phyloP scores from a whole-genome alignment of 768 basidiomycete species.

The Polyporus arcularius region DNA sequence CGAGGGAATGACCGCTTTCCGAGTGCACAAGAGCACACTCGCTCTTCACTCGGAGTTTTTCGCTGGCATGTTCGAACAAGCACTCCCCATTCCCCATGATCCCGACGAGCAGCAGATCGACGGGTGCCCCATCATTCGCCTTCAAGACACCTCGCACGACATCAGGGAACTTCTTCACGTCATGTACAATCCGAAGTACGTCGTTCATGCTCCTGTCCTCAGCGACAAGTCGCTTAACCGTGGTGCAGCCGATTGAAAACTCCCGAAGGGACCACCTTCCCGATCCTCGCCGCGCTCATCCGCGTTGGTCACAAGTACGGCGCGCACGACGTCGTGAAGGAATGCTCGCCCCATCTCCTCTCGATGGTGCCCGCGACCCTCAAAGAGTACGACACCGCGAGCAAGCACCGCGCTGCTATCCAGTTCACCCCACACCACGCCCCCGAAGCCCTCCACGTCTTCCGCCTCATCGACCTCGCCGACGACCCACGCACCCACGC shows the following conservation, averaged over 20 bases:
- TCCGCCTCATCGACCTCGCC: too few relatives aligned
- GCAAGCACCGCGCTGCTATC: too few relatives aligned
- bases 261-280: not conserved
- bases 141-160: not conserved
- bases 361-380: too few relatives aligned
- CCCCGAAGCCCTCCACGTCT: too few relatives aligned
- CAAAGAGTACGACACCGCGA: too few relatives aligned
- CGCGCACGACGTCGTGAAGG: not conserved
- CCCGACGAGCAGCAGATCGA: not conserved
- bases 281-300: slow-evolving; percentile 1
- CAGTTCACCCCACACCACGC: too few relatives aligned
- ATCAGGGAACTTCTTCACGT: not conserved
- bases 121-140: not conserved
- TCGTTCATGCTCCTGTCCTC: not conserved
- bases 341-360: too few relatives aligned
- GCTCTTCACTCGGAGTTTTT: slow-evolving; percentile 8
- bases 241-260: too few relatives aligned
- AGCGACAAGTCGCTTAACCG: too few relatives aligned
- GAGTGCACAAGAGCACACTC: slow-evolving; percentile 9
- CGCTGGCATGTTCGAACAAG: slow-evolving; percentile 3
- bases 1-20: not conserved
- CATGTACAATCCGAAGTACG: not conserved
- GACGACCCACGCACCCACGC: too few relatives aligned
- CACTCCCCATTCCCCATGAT: not conserved
- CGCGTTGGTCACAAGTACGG: slow-evolving; percentile 13